Evolutionary conservation across 805 yeast species (phyloP), one percentile per base, ranked within the genome.

Genomic region (Yamadazyma takamatsuzukensis): DNA sequence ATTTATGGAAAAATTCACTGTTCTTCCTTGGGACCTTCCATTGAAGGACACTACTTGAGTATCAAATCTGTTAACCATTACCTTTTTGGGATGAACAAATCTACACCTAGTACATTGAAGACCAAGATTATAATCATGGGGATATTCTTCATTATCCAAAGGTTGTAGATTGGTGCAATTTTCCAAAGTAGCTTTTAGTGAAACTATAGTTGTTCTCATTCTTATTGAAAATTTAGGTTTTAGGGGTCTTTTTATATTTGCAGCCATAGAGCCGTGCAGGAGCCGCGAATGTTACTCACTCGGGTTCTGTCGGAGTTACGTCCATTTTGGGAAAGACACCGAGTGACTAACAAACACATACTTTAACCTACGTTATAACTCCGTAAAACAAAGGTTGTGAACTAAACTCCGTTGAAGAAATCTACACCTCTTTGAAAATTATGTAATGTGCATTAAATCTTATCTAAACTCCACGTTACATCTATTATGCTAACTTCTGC

Each of bases 401-500:
- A n/a, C n/a, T n/a, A n/a, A n/a, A n/a, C n/a, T n/a, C n/a, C n/a
- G n/a, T n/a, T n/a, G n/a, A n/a, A n/a, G n/a, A n/a, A n/a, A n/a
- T n/a, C n/a, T n/a, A n/a, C n/a, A n/a, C n/a, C n/a, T n/a, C n/a
- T n/a, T n/a, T n/a, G n/a, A n/a, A n/a, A n/a, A n/a, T n/a, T n/a
- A 11, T 17, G 21, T 18, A 22, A 5, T 10, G 6, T 7, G n/a
- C 11, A n/a, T 30, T 35, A 43, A 12, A 30, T 18, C 19, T 64
- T 44, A 21, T 66, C 59, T 26, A 90, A 66, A 7, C 70, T 74
- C 82, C 93, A 89, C 27, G 59, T 51, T n/a, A 78, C 66, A 3
- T 85, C 89, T 1, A 83, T 78, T 11, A 93, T 72, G 15, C 89
- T 76, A 13, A 88, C 96, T 56, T 90, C 97, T 26, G 66, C 74